phyloP scores from a whole-genome alignment of 169 alveolate genomes.

The Toxoplasma gondii region DNA sequence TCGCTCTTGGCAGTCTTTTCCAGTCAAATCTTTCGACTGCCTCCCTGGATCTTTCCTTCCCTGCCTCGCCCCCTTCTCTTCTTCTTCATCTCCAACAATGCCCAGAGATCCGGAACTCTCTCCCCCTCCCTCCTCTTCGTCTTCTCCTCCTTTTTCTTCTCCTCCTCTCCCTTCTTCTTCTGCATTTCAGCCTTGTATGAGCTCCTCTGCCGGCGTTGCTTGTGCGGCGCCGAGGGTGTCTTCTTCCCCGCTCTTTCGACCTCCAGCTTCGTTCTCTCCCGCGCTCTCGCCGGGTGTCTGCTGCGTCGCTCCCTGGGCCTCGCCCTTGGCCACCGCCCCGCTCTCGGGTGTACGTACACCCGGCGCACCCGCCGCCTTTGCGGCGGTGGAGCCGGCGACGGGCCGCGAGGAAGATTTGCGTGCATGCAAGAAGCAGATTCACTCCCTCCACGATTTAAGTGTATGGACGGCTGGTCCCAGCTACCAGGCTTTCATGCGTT shows the following conservation, averaged over 20 bases:
- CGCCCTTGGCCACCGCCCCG: background rate
- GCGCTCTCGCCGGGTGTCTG: constrained; percentile 1
- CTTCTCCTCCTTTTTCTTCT: background rate
- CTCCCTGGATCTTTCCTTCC: too few relatives aligned
- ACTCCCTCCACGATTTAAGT: background rate
- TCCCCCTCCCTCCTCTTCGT: background rate
- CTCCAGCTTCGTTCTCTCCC: background rate
- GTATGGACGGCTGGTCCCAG: background rate
- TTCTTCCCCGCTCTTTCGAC: background rate
- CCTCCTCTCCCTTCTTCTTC: background rate
- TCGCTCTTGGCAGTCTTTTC: too few relatives aligned
- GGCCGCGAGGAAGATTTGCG: background rate
- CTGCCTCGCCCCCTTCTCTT: too few relatives aligned
- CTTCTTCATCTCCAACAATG: background rate
- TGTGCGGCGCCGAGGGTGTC: background rate
- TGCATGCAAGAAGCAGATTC: background rate
- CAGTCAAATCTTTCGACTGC: too few relatives aligned
- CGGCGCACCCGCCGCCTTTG: background rate
- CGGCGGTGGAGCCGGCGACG: background rate
- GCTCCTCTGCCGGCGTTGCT: too few relatives aligned
- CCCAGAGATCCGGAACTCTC: background rate
- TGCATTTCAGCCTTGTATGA: background rate
- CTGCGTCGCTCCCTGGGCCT: constrained; percentile 37
- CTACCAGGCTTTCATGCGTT: background rate
- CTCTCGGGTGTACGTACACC: background rate